Percentiles rank a stretch among this genome's conserved stretches.
Evolutionary conservation across 2,329 filamentous ascomycete species (phyloP).

Genomic region (Talaromyces pinophilus): DNA sequence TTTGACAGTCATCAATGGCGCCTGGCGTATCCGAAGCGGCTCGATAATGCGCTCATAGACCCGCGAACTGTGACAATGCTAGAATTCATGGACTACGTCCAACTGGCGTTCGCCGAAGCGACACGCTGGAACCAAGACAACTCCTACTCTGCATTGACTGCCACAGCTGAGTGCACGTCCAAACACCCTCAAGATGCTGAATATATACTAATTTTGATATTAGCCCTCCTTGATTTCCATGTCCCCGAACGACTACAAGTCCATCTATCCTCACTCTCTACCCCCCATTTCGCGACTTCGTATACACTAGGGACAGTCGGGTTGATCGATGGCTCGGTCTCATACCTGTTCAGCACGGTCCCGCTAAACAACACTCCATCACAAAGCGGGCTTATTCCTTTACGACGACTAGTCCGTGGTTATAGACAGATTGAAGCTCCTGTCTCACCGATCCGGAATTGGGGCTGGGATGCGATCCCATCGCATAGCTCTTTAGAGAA

Average conservation of each 20-base stretch:
- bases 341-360: constrained; percentile 90
- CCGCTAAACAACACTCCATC: constrained; percentile 66
- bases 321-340: constrained; percentile 93
- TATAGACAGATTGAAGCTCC: constrained; percentile 70
- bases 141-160: constrained; percentile 83
- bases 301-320: constrained; percentile 89
- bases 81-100: constrained; percentile 97
- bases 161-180: constrained; percentile 62
- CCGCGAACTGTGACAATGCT: constrained; percentile 62
- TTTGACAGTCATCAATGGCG: not conserved
- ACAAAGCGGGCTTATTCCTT: constrained; percentile 72
- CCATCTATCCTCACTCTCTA: constrained; percentile 86
- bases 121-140: constrained; percentile 91
- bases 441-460: constrained; percentile 36
- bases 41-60: constrained; percentile 4
- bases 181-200: not conserved
- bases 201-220: not conserved
- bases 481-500: constrained; percentile 53
- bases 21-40: not conserved
- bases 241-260: constrained; percentile 82
- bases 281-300: constrained; percentile 89
- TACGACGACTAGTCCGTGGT: constrained; percentile 76
- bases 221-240: constrained; percentile 73
- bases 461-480: constrained; percentile 37
- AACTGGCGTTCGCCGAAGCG: constrained; percentile 82